A percentile compares a stretch with the other conserved stretches of the same genome.
phyloP scores from a whole-genome alignment of 1,284 basidiomycete genomes.

The Hemileia vastatrix region DNA sequence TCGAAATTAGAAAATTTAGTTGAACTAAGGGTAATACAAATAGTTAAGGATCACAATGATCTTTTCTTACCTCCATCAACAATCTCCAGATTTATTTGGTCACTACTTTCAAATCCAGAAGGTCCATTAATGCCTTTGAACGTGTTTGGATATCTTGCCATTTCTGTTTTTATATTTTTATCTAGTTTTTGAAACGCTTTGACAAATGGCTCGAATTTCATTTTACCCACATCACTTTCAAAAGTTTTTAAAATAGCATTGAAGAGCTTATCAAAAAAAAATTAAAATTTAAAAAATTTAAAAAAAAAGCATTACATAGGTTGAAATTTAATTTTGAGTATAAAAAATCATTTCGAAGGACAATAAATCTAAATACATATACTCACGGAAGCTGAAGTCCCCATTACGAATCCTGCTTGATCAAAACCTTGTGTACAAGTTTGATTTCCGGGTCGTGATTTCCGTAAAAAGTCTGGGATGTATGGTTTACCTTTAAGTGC shows the following conservation, averaged over 20 bases:
- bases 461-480: not conserved
- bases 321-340: conserved; percentile 46
- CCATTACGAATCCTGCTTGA: conserved; percentile 11
- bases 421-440: conserved; percentile 8
- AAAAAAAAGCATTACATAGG: too few relatives aligned
- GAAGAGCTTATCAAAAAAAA: too few relatives aligned
- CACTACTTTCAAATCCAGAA: conserved; percentile 24
- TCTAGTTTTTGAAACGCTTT: too few relatives aligned
- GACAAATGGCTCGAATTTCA: too few relatives aligned
- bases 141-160: conserved; percentile 6
- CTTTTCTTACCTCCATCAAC: conserved; percentile 48
- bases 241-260: too few relatives aligned
- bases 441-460: not conserved
- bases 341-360: conserved; percentile 19
- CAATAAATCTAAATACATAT: not conserved
- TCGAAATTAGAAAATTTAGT: too few relatives aligned
- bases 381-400: conserved; percentile 12
- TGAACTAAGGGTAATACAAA: too few relatives aligned
- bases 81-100: conserved; percentile 45
- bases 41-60: too few relatives aligned
- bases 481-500: conserved; percentile 41
- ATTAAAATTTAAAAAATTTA: too few relatives aligned
- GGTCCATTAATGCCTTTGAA: conserved; percentile 26
- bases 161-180: too few relatives aligned
- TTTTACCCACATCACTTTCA: conserved; percentile 34